Conservation (phyloP, 2,329 filamentous ascomycete genomes). For the Fusarium armeniacum region DNA sequence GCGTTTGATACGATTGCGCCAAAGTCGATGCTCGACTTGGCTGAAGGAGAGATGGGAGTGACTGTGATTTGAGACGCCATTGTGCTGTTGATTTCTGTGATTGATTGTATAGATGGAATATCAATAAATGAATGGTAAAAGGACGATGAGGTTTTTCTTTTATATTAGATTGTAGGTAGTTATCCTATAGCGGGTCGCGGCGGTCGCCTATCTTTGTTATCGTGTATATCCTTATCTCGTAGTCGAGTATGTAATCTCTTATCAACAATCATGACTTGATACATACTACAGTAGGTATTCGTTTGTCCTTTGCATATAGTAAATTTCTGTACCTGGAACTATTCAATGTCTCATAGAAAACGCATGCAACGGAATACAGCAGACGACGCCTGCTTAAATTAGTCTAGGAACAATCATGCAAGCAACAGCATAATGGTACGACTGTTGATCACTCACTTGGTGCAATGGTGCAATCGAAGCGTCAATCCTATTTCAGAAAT, state of each 20-base stretch:
- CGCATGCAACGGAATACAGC: background rate
- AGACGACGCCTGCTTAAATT: background rate
- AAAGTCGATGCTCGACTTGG: slow-evolving; percentile 66
- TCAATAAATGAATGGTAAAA: background rate
- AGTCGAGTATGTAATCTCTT: background rate
- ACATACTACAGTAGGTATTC: background rate
- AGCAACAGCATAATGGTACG: background rate
- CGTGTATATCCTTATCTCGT: background rate
- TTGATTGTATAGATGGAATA: background rate
- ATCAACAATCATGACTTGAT: background rate
- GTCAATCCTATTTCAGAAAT: slow-evolving; percentile 11
- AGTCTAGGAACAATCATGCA: background rate
- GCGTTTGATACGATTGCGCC: slow-evolving; percentile 71
- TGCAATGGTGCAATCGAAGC: slow-evolving; percentile 26
- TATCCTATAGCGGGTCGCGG: slow-evolving; percentile 26
- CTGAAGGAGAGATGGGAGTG: slow-evolving; percentile 55
- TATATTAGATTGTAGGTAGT: slow-evolving; percentile 10
- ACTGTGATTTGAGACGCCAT: slow-evolving; percentile 53
- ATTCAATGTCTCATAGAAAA: background rate
- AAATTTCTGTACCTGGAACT: background rate
- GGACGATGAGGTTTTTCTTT: slow-evolving; percentile 13
- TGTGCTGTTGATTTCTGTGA: background rate
- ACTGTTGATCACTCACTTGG: background rate
- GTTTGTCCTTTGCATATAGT: background rate
- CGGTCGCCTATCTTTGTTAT: slow-evolving; percentile 41